Evolutionary conservation across 108 stramenopile genomes (phyloP).

Genomic region (Fistulifera pelliculosa): DNA sequence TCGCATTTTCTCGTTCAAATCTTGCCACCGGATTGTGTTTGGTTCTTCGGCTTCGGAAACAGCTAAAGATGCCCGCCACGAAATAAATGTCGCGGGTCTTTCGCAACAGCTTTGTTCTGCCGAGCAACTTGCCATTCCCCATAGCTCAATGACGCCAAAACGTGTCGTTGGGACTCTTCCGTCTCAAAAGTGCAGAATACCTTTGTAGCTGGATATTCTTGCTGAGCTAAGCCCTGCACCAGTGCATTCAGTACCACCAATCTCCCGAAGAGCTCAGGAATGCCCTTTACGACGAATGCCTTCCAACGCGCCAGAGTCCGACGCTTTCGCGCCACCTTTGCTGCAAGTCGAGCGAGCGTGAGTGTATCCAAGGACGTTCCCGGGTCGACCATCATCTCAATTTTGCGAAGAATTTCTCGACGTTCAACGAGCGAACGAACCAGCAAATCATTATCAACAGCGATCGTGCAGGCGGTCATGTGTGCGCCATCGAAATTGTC

Average conservation of each 20-base stretch:
- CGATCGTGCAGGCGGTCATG: conserved; percentile 68
- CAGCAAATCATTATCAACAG: conserved; percentile 77
- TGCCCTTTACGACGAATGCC: conserved; percentile 39
- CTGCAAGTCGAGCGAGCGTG: conserved; percentile 47
- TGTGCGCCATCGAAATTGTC: conserved; percentile 41
- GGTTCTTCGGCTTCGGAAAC: conserved; percentile 78
- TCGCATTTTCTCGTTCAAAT: conserved; percentile 44
- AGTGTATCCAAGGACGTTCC: conserved; percentile 39
- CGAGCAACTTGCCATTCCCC: conserved; percentile 16
- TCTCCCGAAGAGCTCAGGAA: conserved; percentile 44
- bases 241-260: conserved; percentile 50
- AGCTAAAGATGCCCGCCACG: conserved; percentile 39
- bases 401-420: conserved; percentile 41
- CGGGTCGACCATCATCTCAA: conserved; percentile 49
- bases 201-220: conserved; percentile 54
- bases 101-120: not conserved
- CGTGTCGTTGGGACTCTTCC: conserved; percentile 66
- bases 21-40: conserved; percentile 69
- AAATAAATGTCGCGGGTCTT: conserved; percentile 6
- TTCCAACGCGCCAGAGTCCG: conserved; percentile 28
- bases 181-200: conserved; percentile 87
- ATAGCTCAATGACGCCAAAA: conserved; percentile 48
- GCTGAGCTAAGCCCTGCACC: conserved; percentile 64
- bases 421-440: conserved; percentile 64
- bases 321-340: conserved; percentile 43